Base-by-base conservation (phyloP, 495 filamentous ascomycete genomes). In the Hypoxylon perforatum region DNA sequence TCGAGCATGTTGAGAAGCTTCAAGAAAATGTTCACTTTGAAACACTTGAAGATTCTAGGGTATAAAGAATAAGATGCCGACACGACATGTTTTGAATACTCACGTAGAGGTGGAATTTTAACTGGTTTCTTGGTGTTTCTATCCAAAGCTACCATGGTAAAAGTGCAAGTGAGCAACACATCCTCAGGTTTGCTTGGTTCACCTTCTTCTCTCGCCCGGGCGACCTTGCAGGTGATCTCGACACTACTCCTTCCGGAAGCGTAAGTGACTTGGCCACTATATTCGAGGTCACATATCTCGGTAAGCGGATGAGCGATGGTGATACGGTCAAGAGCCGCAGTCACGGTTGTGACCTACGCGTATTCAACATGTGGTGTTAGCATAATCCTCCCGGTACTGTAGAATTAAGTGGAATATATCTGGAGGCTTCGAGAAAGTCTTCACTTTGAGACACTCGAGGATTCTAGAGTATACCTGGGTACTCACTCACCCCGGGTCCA, bases 281-380 rank as follows among this genome's bases (percentile, higher is more conserved):
- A 79, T 70, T 94, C 88, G 14, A 96, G 82, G 70, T 94, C 91
- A 73, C 91, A 93, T 48, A 94, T 92, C 65, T 90, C 87, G 67
- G 85, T 90, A 21, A 94, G 73, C 0, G 90, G 90, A 54, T 88
- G 80, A 63, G 90, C 86, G 58, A 94, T 89, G 4, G 86, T 91
- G 71, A 94, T 94, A 15, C 92, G 77, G 72, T 96, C 91, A 19
- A 91, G 88, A 2, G 91, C 90, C 3, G 92, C 92, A 2, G 92
- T 96, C 25, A 96, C 92, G 4, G 87, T 93, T 2, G 89, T 91
- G 2, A 92, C n/a, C n/a, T n/a, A n/a, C n/a, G n/a, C n/a, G n/a
- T n/a, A n/a, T n/a, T n/a, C n/a, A n/a, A n/a, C n/a, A n/a, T n/a
- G n/a, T n/a, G n/a, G n/a, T n/a, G n/a, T n/a, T n/a, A n/a, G n/a